Evolutionary conservation across 495 filamentous ascomycete species (phyloP), one percentile per base, ranked within the genome.

Genomic region (Aspergillus olivimuriae): DNA sequence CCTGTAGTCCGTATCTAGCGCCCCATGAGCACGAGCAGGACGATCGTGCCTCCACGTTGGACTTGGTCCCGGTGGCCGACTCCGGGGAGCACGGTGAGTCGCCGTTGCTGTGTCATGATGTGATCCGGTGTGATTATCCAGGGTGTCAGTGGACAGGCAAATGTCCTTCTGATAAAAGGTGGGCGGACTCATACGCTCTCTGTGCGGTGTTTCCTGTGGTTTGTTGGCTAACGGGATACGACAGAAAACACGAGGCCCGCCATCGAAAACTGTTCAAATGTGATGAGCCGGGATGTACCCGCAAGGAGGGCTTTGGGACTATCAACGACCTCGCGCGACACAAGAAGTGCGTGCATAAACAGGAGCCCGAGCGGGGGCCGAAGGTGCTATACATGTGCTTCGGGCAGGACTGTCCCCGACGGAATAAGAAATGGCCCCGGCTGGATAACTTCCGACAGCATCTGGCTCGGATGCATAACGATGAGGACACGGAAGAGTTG

Each of bases 391-490:
- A 79, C 48, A 74, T 75, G 48, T 95, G 89, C 55, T 67, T 69
- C 43, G 72, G 83, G 4, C 72, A 63, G 34, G 58, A 67, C 39
- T 94, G 90, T 52, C 71, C 70, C 20, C 79, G 74, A 16, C 81
- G 77, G 41, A 67, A 74, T 14, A 96, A 96, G 65, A 69, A 74
- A 33, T 96, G 91, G 87, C 89, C 87, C 8, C 79, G 92, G 6
- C 61, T 84, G 39, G 92, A 98, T 61, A 98, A 98, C 51, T 98
- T 96, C 63, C 82, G 81, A 55, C 82, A 85, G 43, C 92, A 98
- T 53, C 71, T 94, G 34, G 75, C 73, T 44, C 78, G 85, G n/a
- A 83, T 92, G 56, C 91, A 98, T 63, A 56, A 60, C 16, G 69
- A 75, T 3, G 66, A 75, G 23, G 69, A 82, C 47, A 52, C 73